Base-by-base conservation (phyloP, 768 basidiomycete genomes). In the Gymnopilus junonius region DNA sequence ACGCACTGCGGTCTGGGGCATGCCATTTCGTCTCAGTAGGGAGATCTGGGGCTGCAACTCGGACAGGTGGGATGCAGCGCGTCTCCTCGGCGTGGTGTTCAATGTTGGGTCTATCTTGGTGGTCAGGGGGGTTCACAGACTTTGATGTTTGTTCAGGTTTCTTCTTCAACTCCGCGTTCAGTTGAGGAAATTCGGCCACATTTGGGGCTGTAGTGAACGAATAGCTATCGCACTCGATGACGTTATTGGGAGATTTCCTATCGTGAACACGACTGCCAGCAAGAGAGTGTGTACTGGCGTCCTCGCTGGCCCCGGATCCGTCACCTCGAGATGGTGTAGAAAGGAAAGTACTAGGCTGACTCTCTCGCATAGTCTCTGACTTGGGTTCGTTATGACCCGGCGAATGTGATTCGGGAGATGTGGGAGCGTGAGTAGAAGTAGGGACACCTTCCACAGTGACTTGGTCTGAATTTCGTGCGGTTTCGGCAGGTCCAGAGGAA, bases 231-330 rank as follows among this genome's bases (percentile, higher is more conserved):
- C 29, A 51, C 20, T 51, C 48, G 31, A 5, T 51, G 17, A 32
- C 29, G 1, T 29, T 51, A 17, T 51, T 51, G n/a, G 48, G 15
- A 8, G 48, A 51, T 8, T 51, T 32, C 48, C 8, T 32, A 7
- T 51, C 48, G 8, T n/a, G 27, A 14, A 21, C 54, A 3, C 34
- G 42, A 51, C 63, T 66, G 17, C 65, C 65, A 7, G 56, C 39
- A 6, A 66, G 59, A 27, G 45, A 61, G 10, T 56, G 58, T n/a
- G 55, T 58, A 37, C 65, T 66, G 1, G 65, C 65, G 25, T 66
- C 50, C 2, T n/a, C 17, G 35, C 62, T 66, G 8, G 65, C 55
- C n/a, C n/a, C n/a, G n/a, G n/a, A n/a, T 1, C 54, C 40, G 6
- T 43, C 56, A 17, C 1, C 7, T 2, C 10, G 39, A 10, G 31